Conservation (phyloP, 2,329 filamentous ascomycete species). For the Trichoderma koningiopsis region DNA sequence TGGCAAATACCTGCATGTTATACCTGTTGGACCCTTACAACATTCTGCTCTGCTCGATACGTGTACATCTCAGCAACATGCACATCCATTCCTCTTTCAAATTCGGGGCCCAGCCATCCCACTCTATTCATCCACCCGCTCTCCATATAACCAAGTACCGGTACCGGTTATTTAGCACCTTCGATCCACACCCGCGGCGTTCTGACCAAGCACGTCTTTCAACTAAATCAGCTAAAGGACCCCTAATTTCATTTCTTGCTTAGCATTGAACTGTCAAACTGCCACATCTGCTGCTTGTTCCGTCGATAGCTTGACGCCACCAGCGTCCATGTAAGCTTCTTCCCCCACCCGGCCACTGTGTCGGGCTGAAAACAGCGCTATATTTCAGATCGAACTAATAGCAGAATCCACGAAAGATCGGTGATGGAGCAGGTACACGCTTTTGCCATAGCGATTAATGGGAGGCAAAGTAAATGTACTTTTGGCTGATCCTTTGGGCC, state of each 20-base stretch:
- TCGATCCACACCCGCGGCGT: conserved; percentile 2
- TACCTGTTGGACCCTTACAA: no score
- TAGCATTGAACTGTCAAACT: background rate
- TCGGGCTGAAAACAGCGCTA: background rate
- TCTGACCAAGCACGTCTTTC: background rate
- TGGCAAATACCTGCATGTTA: no score
- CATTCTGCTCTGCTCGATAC: background rate
- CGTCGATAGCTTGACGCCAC: conserved; percentile 6
- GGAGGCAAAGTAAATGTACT: background rate
- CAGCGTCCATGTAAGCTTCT: background rate
- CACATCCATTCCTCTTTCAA: background rate
- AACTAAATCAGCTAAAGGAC: background rate
- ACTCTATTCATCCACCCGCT: background rate
- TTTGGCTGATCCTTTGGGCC: background rate
- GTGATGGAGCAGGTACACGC: no score
- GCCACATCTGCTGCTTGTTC: background rate
- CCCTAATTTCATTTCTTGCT: background rate
- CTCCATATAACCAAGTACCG: background rate
- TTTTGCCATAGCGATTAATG: no score
- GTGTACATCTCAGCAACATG: background rate
- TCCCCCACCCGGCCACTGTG: background rate
- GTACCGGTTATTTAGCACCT: background rate
- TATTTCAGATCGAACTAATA: background rate
- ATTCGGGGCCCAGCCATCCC: background rate
- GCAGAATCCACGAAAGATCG: background rate